Conservation (phyloP, 2,329 filamentous ascomycete species). For the Dothideomycetidae sp. region DNA sequence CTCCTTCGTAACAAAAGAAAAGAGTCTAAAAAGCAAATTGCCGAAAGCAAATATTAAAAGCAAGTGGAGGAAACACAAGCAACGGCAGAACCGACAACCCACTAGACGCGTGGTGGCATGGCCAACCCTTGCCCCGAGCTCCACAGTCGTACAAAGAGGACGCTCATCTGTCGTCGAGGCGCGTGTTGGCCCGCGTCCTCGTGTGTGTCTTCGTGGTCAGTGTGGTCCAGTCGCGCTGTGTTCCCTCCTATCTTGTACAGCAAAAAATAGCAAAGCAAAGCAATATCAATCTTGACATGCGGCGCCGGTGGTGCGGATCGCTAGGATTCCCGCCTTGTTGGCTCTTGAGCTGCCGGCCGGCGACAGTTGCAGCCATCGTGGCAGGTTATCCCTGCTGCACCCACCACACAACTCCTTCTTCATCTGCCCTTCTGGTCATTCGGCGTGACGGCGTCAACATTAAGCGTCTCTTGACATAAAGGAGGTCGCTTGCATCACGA, state of each 20-base stretch:
- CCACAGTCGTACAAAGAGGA: not conserved
- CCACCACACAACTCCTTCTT: no score
- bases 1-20: no score
- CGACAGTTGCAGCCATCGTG: not conserved
- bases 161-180: no score
- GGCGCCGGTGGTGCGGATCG: no score
- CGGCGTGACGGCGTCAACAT: constrained; percentile 7
- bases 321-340: no score
- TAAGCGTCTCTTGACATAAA: not conserved
- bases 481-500: not conserved
- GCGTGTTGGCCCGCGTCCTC: no score
- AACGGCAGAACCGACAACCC: not conserved
- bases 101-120: not conserved
- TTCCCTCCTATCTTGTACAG: not conserved
- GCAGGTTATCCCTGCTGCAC: not conserved
- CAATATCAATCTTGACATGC: no score
- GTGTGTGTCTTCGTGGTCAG: no score
- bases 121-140: not conserved
- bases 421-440: constrained; percentile 1
- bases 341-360: not conserved
- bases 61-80: not conserved
- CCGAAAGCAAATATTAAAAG: not conserved
- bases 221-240: no score
- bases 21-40: not conserved
- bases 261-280: no score